Percentiles rank a stretch among this genome's conserved stretches.
Evolutionary conservation across 2,329 filamentous ascomycete genomes (phyloP).

Genomic region (Nakataea oryzae): DNA sequence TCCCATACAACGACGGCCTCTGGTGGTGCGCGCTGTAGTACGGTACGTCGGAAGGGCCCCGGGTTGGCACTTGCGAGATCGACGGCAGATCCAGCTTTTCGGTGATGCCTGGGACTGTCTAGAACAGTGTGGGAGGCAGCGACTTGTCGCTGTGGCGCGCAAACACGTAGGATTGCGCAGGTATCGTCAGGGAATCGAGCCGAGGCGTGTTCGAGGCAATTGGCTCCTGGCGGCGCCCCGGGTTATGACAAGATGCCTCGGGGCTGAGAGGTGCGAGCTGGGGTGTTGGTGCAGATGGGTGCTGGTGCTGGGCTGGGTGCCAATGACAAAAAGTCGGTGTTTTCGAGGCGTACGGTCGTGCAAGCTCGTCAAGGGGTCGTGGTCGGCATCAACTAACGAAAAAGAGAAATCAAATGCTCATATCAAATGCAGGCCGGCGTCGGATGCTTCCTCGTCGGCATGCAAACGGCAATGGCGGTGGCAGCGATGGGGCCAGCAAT

Average conservation of each 20-base stretch:
- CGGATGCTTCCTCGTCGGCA: not conserved
- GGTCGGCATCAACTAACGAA: not conserved
- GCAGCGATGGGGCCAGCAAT: not conserved
- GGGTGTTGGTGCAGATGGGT: not conserved
- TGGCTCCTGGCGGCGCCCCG: not conserved
- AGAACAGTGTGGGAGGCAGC: not conserved
- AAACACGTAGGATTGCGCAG: not conserved
- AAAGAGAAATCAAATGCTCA: not conserved
- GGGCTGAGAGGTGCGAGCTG: not conserved
- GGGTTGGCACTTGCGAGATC: conserved; percentile 72
- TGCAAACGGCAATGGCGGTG: not conserved
- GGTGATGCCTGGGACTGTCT: conserved; percentile 17
- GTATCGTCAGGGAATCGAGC: not conserved
- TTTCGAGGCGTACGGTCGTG: not conserved
- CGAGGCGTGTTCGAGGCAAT: not conserved
- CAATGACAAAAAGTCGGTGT: too few relatives aligned
- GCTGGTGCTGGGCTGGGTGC: not conserved
- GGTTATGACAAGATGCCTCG: not conserved
- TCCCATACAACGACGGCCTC: conserved; percentile 57
- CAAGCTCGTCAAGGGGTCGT: not conserved
- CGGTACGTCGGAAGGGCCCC: conserved; percentile 60
- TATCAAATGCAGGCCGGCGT: not conserved
- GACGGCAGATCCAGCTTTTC: conserved; percentile 92
- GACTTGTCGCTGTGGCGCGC: not conserved
- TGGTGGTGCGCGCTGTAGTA: conserved; percentile 60